Percentiles rank a stretch among this genome's conserved stretches.
Conservation (phyloP, 1,284 basidiomycete species). For the Dichomitus squalens region DNA sequence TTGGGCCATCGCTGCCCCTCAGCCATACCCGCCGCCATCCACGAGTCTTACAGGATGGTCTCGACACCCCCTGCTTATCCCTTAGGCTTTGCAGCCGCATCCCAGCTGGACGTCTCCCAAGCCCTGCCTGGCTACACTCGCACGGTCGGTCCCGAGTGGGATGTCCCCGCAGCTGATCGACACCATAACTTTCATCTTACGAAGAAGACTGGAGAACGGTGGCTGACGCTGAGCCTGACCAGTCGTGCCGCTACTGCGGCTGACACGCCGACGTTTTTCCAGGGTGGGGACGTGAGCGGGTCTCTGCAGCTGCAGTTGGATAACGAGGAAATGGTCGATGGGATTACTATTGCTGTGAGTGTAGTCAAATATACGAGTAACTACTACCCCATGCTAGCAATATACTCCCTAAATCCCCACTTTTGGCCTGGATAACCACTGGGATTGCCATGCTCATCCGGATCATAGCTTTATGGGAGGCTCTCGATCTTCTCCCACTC, state of each 20-base stretch:
- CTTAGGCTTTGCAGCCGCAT: background rate
- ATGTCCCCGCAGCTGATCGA: slow-evolving; percentile 15
- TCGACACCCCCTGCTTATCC: slow-evolving; percentile 5
- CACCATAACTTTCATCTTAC: slow-evolving; percentile 23
- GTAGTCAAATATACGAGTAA: background rate
- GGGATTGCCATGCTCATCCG: background rate
- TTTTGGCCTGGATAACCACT: no score
- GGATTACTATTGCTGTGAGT: slow-evolving; percentile 44
- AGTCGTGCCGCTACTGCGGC: slow-evolving; percentile 40
- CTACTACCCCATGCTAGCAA: no score
- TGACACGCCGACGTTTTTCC: slow-evolving; percentile 42
- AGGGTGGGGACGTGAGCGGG: slow-evolving; percentile 48
- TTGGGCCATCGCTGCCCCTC: background rate
- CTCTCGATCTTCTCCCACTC: slow-evolving; percentile 17
- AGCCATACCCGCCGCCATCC: background rate
- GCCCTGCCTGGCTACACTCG: slow-evolving; percentile 23
- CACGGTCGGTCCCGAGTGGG: slow-evolving; percentile 10
- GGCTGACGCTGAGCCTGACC: slow-evolving; percentile 44
- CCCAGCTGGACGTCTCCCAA: slow-evolving; percentile 8
- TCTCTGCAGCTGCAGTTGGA: slow-evolving; percentile 46
- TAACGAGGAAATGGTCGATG: slow-evolving; percentile 46
- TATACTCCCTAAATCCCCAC: no score
- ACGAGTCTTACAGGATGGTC: background rate
- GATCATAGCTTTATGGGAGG: slow-evolving; percentile 30
- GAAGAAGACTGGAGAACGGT: slow-evolving; percentile 32